phyloP scores from a whole-genome alignment of 1,139 yeast species.

The Taiozyma sp. region DNA sequence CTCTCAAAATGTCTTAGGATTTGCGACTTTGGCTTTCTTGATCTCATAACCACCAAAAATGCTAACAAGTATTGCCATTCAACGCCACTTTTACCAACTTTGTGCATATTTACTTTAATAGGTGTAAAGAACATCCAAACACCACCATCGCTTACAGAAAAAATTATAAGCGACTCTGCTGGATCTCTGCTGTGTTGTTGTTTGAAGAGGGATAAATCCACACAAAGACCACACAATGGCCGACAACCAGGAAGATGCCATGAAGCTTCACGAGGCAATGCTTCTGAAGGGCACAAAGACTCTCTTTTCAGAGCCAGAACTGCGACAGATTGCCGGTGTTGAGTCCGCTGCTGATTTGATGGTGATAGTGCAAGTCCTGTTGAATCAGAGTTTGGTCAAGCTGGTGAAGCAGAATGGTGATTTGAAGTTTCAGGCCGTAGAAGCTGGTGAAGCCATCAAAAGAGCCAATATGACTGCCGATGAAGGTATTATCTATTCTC shows the following conservation, averaged over 20 bases:
- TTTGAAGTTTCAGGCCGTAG: constrained; percentile 70
- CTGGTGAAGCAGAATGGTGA: constrained; percentile 60
- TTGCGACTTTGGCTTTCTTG: constrained; percentile 16
- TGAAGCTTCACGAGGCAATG: constrained; percentile 18
- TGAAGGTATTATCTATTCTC: constrained; percentile 87
- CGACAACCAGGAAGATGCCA: constrained; percentile 12
- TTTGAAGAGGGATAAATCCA: not conserved
- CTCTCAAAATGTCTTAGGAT: constrained; percentile 6
- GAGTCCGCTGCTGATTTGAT: constrained; percentile 40
- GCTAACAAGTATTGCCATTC: not conserved
- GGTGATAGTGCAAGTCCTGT: constrained; percentile 59
- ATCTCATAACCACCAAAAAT: constrained; percentile 6
- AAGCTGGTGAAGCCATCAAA: constrained; percentile 61
- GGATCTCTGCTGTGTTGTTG: too few species aligned
- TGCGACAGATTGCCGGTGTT: constrained; percentile 15
- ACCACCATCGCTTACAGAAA: constrained; percentile 4
- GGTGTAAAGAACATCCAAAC: not conserved
- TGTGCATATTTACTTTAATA: not conserved
- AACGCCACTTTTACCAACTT: not conserved
- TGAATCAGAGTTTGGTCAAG: constrained; percentile 63
- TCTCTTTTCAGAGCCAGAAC: constrained; percentile 18
- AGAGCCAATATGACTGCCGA: constrained; percentile 76
- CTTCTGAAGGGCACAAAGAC: constrained; percentile 13
- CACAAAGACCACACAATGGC: constrained; percentile 2
- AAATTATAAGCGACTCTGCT: not conserved